phyloP scores from a whole-genome alignment of 2,329 filamentous ascomycete genomes.

The Fusarium sulawesiense region DNA sequence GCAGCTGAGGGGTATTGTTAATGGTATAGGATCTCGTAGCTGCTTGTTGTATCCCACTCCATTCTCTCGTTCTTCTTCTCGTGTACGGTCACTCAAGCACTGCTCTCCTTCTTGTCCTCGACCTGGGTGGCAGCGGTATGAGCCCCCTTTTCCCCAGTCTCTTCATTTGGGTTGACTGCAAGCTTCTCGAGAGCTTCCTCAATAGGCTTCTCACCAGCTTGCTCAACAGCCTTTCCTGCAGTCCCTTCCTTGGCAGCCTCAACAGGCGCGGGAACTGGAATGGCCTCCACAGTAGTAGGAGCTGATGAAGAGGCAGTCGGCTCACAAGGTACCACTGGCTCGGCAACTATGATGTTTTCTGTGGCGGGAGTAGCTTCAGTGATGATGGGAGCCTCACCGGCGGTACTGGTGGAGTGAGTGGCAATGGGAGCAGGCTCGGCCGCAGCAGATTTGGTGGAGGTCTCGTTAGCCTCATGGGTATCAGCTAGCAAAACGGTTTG shows the following conservation, averaged over 20 bases:
- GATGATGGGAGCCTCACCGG: background rate
- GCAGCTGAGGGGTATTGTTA: slow-evolving; percentile 36
- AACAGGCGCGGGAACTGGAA: slow-evolving; percentile 23
- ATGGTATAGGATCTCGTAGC: slow-evolving; percentile 25
- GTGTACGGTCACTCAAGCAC: background rate
- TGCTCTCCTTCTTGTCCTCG: slow-evolving; percentile 22
- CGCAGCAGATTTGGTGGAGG: slow-evolving; percentile 13
- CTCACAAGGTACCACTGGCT: slow-evolving; percentile 10
- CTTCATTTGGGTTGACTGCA: slow-evolving; percentile 22
- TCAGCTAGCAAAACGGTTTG: slow-evolving; percentile 47
- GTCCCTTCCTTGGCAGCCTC: slow-evolving; percentile 36
- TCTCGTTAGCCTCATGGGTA: slow-evolving; percentile 24
- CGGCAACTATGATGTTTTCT: slow-evolving; percentile 5
- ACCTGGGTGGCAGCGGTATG: background rate
- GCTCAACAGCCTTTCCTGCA: slow-evolving; percentile 26
- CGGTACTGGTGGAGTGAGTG: background rate
- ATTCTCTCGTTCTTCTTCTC: background rate
- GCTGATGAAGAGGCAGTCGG: background rate
- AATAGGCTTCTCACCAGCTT: slow-evolving; percentile 33
- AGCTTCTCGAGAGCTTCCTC: slow-evolving; percentile 35
- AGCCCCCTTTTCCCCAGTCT: slow-evolving; percentile 16
- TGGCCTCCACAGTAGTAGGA: slow-evolving; percentile 4
- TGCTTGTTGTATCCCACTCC: slow-evolving; percentile 23
- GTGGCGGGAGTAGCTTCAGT: background rate
- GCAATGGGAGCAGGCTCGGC: background rate